Base-by-base conservation (phyloP, 345 rosid species). In the Anacardium occidentale region DNA sequence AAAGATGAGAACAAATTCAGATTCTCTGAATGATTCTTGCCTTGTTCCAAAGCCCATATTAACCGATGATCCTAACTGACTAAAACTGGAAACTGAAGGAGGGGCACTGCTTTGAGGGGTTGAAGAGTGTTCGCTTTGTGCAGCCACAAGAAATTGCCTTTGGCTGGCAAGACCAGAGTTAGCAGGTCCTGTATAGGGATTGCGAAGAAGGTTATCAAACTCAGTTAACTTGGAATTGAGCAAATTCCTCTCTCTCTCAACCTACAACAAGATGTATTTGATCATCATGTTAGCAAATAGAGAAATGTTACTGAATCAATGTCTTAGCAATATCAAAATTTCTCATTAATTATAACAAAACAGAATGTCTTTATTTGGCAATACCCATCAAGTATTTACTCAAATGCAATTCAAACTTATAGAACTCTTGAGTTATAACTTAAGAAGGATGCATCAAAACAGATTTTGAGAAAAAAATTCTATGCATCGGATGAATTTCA, bases 171-270 rank as follows among this genome's bases (percentile, higher is more conserved):
- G 44, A 63, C 55, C 74, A 37, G 86, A 64, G 15, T 77, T 78
- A 20, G 52, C 56, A 7, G 88, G 74, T 58, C 84, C 83, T 55
- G 45, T 66, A 76, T 89, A 85, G 25, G 97, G 93, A 73, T 69
- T 78, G 51, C 57, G 87, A 24, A 91, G 86, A 81, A 93, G 82
- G 69, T 79, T 84, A 64, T 87, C 85, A 70, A 89, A 88, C 84
- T 91, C 91, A 5, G 68, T 72, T 81, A 89, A 70, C 80, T 89
- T 93, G 54, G 85, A 74, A 54, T 82, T 87, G 6, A 84, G 87
- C 68, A 85, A 71, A 76, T 70, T 87, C 78, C 93, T 87, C 79
- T 93, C 97, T 76, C 87, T 91, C 71, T 87, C 96, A 64, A 91
- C 85, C 98, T 91, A 87, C 44, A 75, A 10, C 54, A 80, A 17